Conservation (phyloP, 2,329 filamentous ascomycete genomes). For the Colletotrichum horii region DNA sequence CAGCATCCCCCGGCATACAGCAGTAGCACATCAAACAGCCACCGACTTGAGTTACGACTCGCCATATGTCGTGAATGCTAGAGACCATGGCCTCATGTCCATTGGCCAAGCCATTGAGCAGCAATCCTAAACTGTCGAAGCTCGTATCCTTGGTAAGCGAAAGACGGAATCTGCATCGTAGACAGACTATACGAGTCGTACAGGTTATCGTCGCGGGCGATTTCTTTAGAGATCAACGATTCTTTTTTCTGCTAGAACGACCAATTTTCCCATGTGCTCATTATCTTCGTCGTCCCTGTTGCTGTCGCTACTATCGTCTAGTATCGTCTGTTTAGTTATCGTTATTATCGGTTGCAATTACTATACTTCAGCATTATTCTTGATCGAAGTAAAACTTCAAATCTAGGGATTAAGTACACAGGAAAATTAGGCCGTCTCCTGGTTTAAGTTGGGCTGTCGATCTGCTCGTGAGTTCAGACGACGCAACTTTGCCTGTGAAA, state of each 20-base stretch:
- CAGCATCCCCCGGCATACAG: background rate
- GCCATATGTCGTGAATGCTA: background rate
- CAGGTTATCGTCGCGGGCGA: background rate
- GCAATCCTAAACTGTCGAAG: background rate
- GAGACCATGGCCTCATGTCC: background rate
- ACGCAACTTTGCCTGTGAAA: background rate
- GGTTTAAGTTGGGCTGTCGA: accelerated
- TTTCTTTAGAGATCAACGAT: background rate
- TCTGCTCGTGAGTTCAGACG: background rate
- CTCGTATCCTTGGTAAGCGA: background rate
- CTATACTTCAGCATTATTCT: too few species aligned
- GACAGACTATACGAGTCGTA: background rate
- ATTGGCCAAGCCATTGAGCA: background rate
- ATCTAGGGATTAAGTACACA: too few species aligned
- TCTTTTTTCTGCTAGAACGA: background rate
- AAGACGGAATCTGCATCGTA: background rate
- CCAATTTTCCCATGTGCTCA: background rate
- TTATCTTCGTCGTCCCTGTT: too few species aligned
- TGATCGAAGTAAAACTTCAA: too few species aligned
- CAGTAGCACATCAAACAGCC: background rate
- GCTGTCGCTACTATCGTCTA: too few species aligned
- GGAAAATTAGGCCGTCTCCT: too few species aligned
- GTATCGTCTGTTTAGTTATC: too few species aligned
- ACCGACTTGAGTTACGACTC: background rate
- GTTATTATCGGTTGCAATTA: too few species aligned